Conservation (phyloP, 2,329 filamentous ascomycete species). For the Penicillium sp. region DNA sequence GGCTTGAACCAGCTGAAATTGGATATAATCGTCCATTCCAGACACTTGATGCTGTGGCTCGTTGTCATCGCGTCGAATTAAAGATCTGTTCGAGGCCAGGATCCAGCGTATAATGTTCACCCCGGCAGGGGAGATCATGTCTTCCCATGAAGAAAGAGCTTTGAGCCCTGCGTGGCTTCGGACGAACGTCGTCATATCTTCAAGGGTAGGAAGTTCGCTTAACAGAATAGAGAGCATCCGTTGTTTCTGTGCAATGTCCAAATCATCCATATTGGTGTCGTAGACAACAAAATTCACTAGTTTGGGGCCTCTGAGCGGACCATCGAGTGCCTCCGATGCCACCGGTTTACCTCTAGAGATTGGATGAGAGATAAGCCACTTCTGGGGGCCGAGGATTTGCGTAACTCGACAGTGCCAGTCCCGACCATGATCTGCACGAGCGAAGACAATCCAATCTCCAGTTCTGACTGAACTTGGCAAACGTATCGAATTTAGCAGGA, state of each 20-base stretch:
- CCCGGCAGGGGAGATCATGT: constrained; percentile 61
- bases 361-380: constrained; percentile 43
- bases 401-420: constrained; percentile 50
- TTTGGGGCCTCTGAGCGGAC: background rate
- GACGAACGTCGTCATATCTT: constrained; percentile 47
- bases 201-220: constrained; percentile 39
- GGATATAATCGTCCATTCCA: constrained; percentile 65
- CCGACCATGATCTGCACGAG: background rate
- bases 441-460: constrained; percentile 54
- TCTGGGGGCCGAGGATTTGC: constrained; percentile 45
- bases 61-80: constrained; percentile 66
- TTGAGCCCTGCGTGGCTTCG: constrained; percentile 21
- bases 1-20: constrained; percentile 85
- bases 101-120: constrained; percentile 77
- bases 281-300: constrained; percentile 30
- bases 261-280: constrained; percentile 41
- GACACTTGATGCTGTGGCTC: constrained; percentile 52
- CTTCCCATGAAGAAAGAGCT: constrained; percentile 52
- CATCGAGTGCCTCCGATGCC: too few relatives aligned
- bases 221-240: constrained; percentile 35
- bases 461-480: constrained; percentile 43
- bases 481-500: constrained; percentile 38
- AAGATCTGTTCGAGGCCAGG: constrained; percentile 82
- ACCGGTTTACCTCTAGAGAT: too few relatives aligned
- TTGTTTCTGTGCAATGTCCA: constrained; percentile 30